Base-by-base conservation (phyloP, 2,329 filamentous ascomycete genomes). In the Hypoxylon sp. region DNA sequence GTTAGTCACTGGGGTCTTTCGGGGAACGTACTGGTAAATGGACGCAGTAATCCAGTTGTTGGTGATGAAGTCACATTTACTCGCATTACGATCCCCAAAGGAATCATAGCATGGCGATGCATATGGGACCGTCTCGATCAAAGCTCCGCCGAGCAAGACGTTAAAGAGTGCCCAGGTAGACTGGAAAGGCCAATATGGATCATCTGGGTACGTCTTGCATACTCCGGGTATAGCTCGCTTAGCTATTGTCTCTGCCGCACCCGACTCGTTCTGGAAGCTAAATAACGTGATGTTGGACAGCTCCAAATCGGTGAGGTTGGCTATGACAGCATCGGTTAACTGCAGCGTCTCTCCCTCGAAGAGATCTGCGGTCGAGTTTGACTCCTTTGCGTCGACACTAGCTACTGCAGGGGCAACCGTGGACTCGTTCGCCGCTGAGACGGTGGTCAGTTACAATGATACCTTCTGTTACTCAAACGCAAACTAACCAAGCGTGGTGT, bases 171-270 rank as follows among this genome's bases (percentile, higher is more conserved):
- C 68, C 79, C 79, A 81, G 0, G 75, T 63, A 2, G 65, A 11
- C 0, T 59, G 45, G 2, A 55, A 68, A 0, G 79, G 79, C 74
- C 77, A 81, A 0, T 72, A 46, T 2, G 45, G 13, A 6, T 81
- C 79, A 3, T 77, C 77, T 1, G 79, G 79, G 17, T 77, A 79
- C 0, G 73, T 75, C 60, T 80, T 81, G 72, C 79, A 81, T 28
- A 65, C 52, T 13, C 74, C 75, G 61, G 57, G 71, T 5, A 55
- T 48, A 1, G 68, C 48, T 6, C 71, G 70, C 58, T 74, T 74
- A 13, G 60, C 57, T 10, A 58, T 30, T 10, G 32, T 62, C 49
- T 64, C 56, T 43, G 46, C 32, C 10, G 51, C 21, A 11, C 34
- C 48, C 13, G 68, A 66, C 14, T 68, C 64, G 28, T 70, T 53